Percentiles rank a stretch among this genome's conserved stretches.
These are phyloP conservation scores for Whalleya microplaca DNA, from an alignment of 2,329 filamentous ascomycete species.

Conservation along the genomic window DNA sequence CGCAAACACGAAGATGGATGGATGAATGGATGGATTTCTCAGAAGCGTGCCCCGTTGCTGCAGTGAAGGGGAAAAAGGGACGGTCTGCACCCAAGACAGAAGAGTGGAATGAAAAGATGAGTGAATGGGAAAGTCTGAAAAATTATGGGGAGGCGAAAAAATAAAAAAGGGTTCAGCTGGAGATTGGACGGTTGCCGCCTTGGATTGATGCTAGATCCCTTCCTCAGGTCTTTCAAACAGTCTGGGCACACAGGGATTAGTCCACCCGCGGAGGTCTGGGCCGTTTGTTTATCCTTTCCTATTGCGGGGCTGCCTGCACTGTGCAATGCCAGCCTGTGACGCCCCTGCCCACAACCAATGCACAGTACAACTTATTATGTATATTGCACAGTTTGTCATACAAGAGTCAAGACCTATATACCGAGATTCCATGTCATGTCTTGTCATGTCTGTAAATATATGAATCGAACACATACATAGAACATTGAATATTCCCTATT, in stretches of 20 bases:
- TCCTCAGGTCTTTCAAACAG: not conserved
- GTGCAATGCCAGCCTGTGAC: too few species aligned
- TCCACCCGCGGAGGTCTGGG: not conserved
- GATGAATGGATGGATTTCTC: slow-evolving; percentile 1
- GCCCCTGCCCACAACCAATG: too few species aligned
- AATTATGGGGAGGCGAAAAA: slow-evolving; percentile 13
- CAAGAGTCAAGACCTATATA: too few species aligned
- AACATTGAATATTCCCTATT: too few species aligned
- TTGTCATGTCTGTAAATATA: too few species aligned
- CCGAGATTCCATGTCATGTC: too few species aligned
- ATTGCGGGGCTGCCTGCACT: not conserved
- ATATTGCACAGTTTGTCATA: too few species aligned
- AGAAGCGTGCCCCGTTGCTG: not conserved
- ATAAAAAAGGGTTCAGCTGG: slow-evolving; percentile 10
- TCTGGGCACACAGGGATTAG: not conserved
- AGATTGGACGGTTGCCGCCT: not conserved
- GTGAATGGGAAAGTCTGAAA: slow-evolving; percentile 1
- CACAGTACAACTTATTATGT: too few species aligned
- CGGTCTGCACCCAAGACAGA: too few species aligned
- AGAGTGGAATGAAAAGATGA: not conserved
- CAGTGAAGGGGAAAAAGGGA: not conserved
- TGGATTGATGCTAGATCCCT: slow-evolving; percentile 6
- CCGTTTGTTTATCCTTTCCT: not conserved
- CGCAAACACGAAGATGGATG: slow-evolving; percentile 10
- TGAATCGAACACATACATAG: too few species aligned